Conservation (phyloP, 2,329 filamentous ascomycete genomes). For the Colletotrichum sp. region DNA sequence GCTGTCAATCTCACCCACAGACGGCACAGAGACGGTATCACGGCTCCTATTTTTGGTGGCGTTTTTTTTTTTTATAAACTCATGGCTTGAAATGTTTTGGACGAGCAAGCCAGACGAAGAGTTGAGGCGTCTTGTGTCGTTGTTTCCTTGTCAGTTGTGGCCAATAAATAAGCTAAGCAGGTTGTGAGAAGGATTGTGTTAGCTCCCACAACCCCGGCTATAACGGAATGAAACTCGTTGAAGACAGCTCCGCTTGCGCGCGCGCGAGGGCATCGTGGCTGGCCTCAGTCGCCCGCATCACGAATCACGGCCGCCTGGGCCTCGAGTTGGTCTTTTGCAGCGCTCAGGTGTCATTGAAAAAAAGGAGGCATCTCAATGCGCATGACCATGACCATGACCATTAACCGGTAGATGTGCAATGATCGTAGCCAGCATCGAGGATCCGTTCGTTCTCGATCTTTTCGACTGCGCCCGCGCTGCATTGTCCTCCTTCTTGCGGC, state of each 20-base stretch:
- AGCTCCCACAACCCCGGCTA: background rate
- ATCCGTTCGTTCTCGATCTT: background rate
- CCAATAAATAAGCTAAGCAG: conserved; percentile 2
- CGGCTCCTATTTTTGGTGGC: conserved; percentile 9
- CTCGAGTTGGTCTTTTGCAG: background rate
- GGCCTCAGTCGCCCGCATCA: background rate
- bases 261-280: background rate
- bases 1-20: background rate
- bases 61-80: background rate
- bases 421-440: background rate
- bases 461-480: background rate
- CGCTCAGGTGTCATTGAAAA: background rate
- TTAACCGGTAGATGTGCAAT: background rate
- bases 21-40: background rate
- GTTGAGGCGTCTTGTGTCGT: background rate
- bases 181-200: background rate
- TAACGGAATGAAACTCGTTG: background rate
- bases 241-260: background rate
- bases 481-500: background rate
- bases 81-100: background rate
- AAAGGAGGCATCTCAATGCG: background rate
- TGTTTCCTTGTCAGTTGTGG: background rate
- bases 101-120: background rate
- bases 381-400: background rate
- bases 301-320: background rate